phyloP scores from a whole-genome alignment of 192 early-diverging fungal species.

The Podila clonocystis region DNA sequence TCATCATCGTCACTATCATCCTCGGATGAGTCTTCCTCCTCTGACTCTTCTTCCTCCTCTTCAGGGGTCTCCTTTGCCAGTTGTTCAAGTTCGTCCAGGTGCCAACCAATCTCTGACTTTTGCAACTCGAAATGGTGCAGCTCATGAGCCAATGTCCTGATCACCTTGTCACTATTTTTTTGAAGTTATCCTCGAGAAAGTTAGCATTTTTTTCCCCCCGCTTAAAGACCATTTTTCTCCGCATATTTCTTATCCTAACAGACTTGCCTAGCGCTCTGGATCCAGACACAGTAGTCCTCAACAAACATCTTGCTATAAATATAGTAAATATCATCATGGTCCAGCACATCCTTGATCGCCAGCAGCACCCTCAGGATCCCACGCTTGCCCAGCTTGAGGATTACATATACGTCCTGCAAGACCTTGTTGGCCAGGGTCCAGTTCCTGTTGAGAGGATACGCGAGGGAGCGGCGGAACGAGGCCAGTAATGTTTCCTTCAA shows the following conservation, averaged over 20 bases:
- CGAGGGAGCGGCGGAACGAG: slow-evolving; percentile 81
- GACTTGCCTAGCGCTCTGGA: slow-evolving; percentile 76
- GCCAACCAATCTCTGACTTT: slow-evolving; percentile 80
- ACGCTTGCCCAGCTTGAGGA: slow-evolving; percentile 86
- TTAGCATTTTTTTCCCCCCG: too few relatives aligned
- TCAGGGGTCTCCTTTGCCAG: slow-evolving; percentile 66
- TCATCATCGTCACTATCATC: background rate
- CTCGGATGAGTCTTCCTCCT: slow-evolving; percentile 4
- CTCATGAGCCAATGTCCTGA: slow-evolving; percentile 84
- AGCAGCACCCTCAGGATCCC: slow-evolving; percentile 84
- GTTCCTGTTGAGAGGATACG: slow-evolving; percentile 88
- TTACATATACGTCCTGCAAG: slow-evolving; percentile 81
- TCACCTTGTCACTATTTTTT: slow-evolving; percentile 67
- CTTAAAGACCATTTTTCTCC: too few relatives aligned
- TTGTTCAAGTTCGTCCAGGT: slow-evolving; percentile 84
- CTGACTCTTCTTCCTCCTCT: slow-evolving; percentile 19
- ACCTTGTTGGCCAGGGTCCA: slow-evolving; percentile 78
- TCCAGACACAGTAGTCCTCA: slow-evolving; percentile 98
- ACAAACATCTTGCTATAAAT: slow-evolving; percentile 88
- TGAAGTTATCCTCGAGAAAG: too few relatives aligned
- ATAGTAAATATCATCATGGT: slow-evolving; percentile 89
- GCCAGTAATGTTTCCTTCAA: slow-evolving; percentile 70
- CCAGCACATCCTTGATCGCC: slow-evolving; percentile 80
- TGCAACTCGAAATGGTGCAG: slow-evolving; percentile 73
- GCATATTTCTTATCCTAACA: too few relatives aligned